These are phyloP conservation scores for Talaromyces sp. DNA, from an alignment of 2,329 filamentous ascomycete genomes.

Conservation along the genomic window DNA sequence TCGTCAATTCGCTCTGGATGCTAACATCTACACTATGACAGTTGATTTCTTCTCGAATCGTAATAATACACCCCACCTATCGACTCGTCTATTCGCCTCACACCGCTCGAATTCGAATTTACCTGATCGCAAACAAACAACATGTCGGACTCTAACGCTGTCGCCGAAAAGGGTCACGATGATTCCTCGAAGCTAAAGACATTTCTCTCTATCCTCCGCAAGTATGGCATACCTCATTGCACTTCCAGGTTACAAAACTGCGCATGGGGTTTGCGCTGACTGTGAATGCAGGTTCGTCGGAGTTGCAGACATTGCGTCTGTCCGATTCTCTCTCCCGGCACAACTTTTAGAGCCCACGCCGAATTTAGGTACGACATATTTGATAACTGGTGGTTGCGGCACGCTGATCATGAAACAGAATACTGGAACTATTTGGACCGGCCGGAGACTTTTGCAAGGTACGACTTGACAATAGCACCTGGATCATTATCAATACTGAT, in stretches of 20 bases:
- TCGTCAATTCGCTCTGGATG: neutral
- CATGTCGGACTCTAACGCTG: slow-evolving; percentile 11
- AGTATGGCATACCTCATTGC: slow-evolving; percentile 53
- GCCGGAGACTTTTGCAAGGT: slow-evolving; percentile 80
- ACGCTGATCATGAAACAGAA: slow-evolving; percentile 50
- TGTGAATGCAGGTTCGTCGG: slow-evolving; percentile 74
- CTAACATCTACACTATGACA: neutral
- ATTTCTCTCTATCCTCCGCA: slow-evolving; percentile 81
- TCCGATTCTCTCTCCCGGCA: slow-evolving; percentile 92
- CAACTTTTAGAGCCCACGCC: slow-evolving; percentile 94
- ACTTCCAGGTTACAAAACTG: slow-evolving; percentile 3
- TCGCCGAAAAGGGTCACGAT: slow-evolving; percentile 59
- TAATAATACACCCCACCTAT: no score
- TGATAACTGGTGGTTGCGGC: neutral
- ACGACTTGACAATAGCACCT: slow-evolving; percentile 1
- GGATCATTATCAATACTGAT: slow-evolving; percentile 29
- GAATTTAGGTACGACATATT: slow-evolving; percentile 63
- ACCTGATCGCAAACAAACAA: neutral
- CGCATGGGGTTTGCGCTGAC: slow-evolving; percentile 10
- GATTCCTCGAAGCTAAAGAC: slow-evolving; percentile 86
- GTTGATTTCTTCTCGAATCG: neutral
- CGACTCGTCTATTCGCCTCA: neutral
- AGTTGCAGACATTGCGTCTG: slow-evolving; percentile 89
- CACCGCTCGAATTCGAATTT: neutral
- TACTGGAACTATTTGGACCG: slow-evolving; percentile 99